phyloP scores from a whole-genome alignment of 306 rosid genomes.

The Cajanus cajan region DNA sequence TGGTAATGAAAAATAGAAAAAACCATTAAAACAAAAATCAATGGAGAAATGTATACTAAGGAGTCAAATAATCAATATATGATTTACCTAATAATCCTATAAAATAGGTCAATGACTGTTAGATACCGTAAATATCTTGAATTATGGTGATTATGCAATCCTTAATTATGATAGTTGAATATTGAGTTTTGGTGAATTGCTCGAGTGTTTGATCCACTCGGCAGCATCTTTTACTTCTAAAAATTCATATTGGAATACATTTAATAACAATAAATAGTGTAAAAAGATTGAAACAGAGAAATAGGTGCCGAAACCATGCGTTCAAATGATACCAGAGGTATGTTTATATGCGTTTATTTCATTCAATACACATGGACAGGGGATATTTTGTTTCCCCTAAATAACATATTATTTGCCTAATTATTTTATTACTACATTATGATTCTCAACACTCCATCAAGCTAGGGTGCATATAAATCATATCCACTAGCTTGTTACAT shows the following conservation, averaged over 20 bases:
- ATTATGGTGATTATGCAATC: neutral
- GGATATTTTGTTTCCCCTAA: no score
- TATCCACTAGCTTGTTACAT: no score
- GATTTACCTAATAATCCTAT: constrained; percentile 11
- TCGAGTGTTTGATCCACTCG: neutral
- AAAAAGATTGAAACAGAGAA: no score
- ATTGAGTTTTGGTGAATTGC: neutral
- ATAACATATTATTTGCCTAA: no score
- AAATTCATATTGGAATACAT: neutral
- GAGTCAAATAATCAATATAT: neutral
- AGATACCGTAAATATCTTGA: neutral
- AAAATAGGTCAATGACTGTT: neutral
- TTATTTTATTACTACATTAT: no score
- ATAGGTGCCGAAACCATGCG: no score
- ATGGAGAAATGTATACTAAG: neutral
- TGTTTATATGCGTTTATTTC: no score
- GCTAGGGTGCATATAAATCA: no score
- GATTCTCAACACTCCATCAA: no score
- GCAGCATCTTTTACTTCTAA: neutral
- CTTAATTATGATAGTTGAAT: neutral
- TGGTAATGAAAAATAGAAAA: constrained; percentile 32
- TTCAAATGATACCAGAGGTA: no score
- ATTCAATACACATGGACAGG: no score
- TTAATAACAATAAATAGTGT: neutral
- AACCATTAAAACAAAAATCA: neutral